Conservation (phyloP, 495 filamentous ascomycete species). For the Aspergillus homomorphus region DNA sequence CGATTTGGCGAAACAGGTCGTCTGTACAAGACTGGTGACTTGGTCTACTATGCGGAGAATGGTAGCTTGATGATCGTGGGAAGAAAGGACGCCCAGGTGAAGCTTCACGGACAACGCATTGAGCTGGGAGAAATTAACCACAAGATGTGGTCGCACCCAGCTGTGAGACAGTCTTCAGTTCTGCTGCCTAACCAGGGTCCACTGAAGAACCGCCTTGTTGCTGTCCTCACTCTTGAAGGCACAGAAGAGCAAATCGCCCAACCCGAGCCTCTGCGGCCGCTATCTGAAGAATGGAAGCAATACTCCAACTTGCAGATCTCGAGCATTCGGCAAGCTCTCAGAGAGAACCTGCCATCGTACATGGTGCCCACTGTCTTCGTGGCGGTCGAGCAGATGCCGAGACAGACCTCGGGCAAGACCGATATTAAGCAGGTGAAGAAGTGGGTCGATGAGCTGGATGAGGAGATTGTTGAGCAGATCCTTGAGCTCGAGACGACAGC, state of each 20-base stretch:
- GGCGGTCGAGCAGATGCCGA: slow-evolving; percentile 13
- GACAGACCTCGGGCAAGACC: slow-evolving; percentile 17
- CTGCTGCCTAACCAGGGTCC: slow-evolving; percentile 16
- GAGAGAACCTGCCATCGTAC: slow-evolving; percentile 12
- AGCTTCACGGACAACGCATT: slow-evolving; percentile 51
- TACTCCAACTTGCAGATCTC: not conserved
- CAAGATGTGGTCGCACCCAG: slow-evolving; percentile 18
- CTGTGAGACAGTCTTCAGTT: slow-evolving; percentile 6
- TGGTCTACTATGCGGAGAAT: slow-evolving; percentile 44
- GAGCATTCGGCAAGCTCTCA: not conserved
- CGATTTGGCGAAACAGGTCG: slow-evolving; percentile 21
- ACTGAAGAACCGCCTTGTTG: not conserved
- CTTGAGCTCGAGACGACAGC: slow-evolving; percentile 5
- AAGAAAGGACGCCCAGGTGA: slow-evolving; percentile 52
- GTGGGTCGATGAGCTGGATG: slow-evolving; percentile 4
- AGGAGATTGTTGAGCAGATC: slow-evolving; percentile 1
- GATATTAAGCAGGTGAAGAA: slow-evolving; percentile 8
- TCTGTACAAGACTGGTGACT: slow-evolving; percentile 36
- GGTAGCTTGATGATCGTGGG: slow-evolving; percentile 45
- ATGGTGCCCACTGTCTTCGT: slow-evolving; percentile 22
- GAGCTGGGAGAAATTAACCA: slow-evolving; percentile 54
- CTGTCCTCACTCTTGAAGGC: not conserved
- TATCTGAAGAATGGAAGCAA: not conserved
- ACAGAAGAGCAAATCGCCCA: not conserved
- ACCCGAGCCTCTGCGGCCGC: not conserved